Conservation (phyloP, 257 asterid genomes). For the Handroanthus guayacan region DNA sequence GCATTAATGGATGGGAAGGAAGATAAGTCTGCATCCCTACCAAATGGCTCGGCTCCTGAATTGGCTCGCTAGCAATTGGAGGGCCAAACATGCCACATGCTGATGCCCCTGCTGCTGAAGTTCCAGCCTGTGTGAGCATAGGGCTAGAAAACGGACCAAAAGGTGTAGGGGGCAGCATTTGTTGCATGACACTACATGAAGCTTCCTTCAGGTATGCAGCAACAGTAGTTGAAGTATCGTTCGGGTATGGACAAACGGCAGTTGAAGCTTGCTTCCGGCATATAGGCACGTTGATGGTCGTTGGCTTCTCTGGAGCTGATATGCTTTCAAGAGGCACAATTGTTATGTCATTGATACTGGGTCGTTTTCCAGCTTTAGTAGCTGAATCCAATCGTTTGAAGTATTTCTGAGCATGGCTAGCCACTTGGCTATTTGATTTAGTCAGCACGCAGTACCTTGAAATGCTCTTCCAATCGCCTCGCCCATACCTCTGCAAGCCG, state of each 20-base stretch:
- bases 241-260: too few relatives aligned
- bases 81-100: neutral
- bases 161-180: constrained; percentile 4
- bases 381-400: constrained; percentile 32
- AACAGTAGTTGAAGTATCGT: too few relatives aligned
- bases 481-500: constrained; percentile 42
- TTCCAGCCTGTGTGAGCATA: too few relatives aligned
- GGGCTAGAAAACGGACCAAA: neutral
- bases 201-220: neutral
- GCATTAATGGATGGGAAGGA: neutral
- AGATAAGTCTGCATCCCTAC: neutral
- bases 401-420: constrained; percentile 47
- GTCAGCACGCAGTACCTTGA: constrained; percentile 27
- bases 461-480: constrained; percentile 47
- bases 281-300: constrained; percentile 20
- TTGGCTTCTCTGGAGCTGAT: constrained; percentile 12
- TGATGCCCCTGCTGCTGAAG: neutral
- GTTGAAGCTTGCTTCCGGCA: neutral
- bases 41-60: neutral
- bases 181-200: neutral
- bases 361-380: constrained; percentile 26
- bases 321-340: constrained; percentile 5
- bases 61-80: neutral
- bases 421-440: constrained; percentile 42
- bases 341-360: constrained; percentile 34